Percentiles rank a stretch among this genome's conserved stretches.
These are phyloP conservation scores for Suillus subalutaceus DNA, from an alignment of 768 basidiomycete species.

Conservation along the genomic window DNA sequence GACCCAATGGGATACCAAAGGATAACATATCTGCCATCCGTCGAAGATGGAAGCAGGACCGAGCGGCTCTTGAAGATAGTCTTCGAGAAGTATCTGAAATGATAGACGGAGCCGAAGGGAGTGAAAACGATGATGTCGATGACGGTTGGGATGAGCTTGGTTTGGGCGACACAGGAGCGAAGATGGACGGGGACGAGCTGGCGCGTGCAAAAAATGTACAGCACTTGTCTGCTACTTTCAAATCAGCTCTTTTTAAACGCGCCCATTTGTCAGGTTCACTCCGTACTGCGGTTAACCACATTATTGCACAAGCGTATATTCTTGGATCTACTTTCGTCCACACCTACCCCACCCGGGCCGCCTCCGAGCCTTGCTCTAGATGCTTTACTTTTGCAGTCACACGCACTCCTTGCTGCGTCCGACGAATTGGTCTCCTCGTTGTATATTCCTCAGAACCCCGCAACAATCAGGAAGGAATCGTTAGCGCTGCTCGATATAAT, in stretches of 20 bases:
- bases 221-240: conserved; percentile 14
- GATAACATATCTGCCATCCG: conserved; percentile 62
- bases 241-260: conserved; percentile 11
- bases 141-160: conserved; percentile 68
- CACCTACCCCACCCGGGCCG: conserved; percentile 22
- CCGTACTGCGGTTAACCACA: conserved; percentile 58
- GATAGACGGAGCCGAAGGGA: conserved; percentile 41
- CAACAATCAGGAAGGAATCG: conserved; percentile 44
- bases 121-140: conserved; percentile 32
- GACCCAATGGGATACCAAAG: conserved; percentile 50
- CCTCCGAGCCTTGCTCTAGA: conserved; percentile 45
- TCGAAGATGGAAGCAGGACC: conserved; percentile 53
- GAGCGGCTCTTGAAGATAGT: conserved; percentile 62
- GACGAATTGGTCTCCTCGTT: conserved; percentile 73
- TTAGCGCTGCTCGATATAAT: conserved; percentile 40
- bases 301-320: conserved; percentile 66
- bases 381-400: conserved; percentile 50
- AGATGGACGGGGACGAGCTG: conserved; percentile 53
- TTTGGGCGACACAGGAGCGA: conserved; percentile 45
- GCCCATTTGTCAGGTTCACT: conserved; percentile 48
- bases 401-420: conserved; percentile 51
- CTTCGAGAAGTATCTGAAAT: conserved; percentile 60
- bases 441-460: conserved; percentile 62
- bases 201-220: conserved; percentile 60
- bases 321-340: conserved; percentile 48